These are phyloP conservation scores for Xerocomellus chrysenteron DNA, from an alignment of 768 basidiomycete genomes.

Conservation along the genomic window DNA sequence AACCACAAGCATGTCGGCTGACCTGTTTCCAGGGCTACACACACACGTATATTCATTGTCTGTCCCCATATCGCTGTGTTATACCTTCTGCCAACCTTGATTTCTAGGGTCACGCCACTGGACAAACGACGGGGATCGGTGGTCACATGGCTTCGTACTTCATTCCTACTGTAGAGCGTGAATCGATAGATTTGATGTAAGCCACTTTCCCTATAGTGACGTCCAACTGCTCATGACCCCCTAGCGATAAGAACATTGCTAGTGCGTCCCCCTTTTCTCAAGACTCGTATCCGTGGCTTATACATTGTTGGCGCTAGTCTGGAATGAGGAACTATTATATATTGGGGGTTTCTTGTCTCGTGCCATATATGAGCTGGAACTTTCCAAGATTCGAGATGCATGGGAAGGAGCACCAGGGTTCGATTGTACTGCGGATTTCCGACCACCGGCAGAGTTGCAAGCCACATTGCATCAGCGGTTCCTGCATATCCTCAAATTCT, in stretches of 20 bases:
- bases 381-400: background rate
- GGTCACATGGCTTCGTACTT: background rate
- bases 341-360: background rate
- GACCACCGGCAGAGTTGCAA: background rate
- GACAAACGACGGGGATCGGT: background rate
- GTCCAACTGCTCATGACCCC: background rate
- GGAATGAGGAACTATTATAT: background rate
- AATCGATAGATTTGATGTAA: background rate
- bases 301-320: background rate
- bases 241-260: background rate
- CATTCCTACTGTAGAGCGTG: background rate
- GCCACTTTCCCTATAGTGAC: background rate
- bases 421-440: background rate
- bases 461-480: conserved; percentile 47
- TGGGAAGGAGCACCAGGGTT: background rate
- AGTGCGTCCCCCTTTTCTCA: background rate
- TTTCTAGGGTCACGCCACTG: conserved; percentile 21
- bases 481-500: conserved; percentile 69
- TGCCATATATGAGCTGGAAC: background rate
- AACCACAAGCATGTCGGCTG: background rate
- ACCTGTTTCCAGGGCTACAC: conserved; percentile 45
- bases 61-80: conserved; percentile 13
- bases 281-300: no score
- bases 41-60: conserved; percentile 80
- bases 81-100: background rate